Evolutionary conservation across 2,329 filamentous ascomycete species (phyloP), one percentile per base, ranked within the genome.

Genomic region (Phyllosticta citribraziliensis): DNA sequence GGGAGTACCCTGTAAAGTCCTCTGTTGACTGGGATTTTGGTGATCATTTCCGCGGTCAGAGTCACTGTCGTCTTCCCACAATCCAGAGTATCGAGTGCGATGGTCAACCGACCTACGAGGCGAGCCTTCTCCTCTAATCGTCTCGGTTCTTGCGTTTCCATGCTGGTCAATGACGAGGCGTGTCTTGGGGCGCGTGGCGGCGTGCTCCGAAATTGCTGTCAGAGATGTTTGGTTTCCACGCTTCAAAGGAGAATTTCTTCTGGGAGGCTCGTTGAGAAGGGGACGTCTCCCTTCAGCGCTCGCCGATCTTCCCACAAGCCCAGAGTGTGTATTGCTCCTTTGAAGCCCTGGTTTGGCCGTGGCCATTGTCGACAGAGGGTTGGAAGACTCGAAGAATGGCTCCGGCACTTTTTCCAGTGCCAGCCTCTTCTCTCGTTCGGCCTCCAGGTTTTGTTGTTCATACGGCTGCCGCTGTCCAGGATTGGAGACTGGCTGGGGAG

Each of bases 81-180:
- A 65, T 8, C 72, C 76, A 22, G 77, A 77, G 64, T 79, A 79
- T 56, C 76, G 74, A 3, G 35, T 66, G 5, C 66, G 64, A 5
- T 63, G 25, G 9, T 74, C 70, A 19, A 68, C 66, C 12, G 70
- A 69, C 9, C 70, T 70, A 19, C 70, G 69, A 2, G 71, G 72
- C 1, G 72, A 73, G 5, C 73, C 70, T 1, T 73, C 70, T 1
- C 67, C 66, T 55, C 70, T 66, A 27, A 72, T 68, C n/a, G 76
- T 78, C 65, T 79, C 76, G 5, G 78, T 78, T 11, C 78, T 71
- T 51, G 78, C 78, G 52, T 73, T 71, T 14, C 78, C 78, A 57
- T 70, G 75, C 63, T 79, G 77, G 64, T 80, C 78, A 40, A 80
- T 73, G 47, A 80, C 70, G 20, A 80, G 73, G 8, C 77, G 75